These are phyloP conservation scores for Senecio squalidus DNA, from an alignment of 140 eudicot genomes.

Conservation along the genomic window DNA sequence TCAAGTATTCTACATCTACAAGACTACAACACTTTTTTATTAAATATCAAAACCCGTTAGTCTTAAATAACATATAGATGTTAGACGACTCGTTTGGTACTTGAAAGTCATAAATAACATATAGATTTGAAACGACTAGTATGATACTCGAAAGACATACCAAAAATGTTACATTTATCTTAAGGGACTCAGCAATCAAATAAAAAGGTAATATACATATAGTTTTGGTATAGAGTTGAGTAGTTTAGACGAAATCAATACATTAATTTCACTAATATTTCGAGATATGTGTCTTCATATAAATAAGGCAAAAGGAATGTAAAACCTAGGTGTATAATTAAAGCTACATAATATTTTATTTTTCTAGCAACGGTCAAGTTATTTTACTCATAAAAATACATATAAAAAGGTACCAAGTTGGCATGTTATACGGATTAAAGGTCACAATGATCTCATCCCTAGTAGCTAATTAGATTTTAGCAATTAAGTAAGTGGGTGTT, in stretches of 20 bases:
- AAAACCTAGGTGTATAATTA: conserved; percentile 18
- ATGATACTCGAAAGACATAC: conserved; percentile 9
- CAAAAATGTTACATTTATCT: conserved; percentile 12
- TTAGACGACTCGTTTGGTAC: not conserved
- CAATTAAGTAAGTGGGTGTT: not conserved
- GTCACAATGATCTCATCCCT: not conserved
- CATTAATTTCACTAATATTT: not conserved
- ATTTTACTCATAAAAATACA: conserved; percentile 8
- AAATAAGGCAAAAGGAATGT: conserved; percentile 26
- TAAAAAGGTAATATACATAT: not conserved
- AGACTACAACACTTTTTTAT: no score
- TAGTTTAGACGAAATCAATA: conserved; percentile 2
- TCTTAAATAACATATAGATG: no score
- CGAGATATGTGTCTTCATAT: not conserved
- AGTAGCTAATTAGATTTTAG: not conserved
- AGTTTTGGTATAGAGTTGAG: conserved; percentile 1
- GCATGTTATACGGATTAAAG: conserved; percentile 11
- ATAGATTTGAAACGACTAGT: not conserved
- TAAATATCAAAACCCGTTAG: no score
- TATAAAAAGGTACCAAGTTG: conserved; percentile 14
- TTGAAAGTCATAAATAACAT: not conserved
- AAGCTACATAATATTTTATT: conserved; percentile 17
- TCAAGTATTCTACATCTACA: no score
- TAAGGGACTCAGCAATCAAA: not conserved
- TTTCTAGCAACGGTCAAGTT: conserved; percentile 30